A percentile compares a stretch with the other conserved stretches of the same genome.
Evolutionary conservation across 2,329 filamentous ascomycete species (phyloP).

Genomic region (Scorias spongiosa): DNA sequence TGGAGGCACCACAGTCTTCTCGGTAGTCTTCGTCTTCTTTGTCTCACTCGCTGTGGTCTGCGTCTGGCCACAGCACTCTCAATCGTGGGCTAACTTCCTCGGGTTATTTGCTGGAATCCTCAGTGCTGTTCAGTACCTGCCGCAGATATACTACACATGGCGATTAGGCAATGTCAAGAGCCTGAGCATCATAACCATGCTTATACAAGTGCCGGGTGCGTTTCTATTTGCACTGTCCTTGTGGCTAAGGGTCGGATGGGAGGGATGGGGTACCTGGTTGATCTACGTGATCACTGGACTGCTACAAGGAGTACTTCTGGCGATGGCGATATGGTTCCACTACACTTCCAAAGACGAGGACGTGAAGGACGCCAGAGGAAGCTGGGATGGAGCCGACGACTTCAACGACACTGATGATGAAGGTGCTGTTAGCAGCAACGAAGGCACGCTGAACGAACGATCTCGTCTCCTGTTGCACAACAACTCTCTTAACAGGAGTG

Average conservation of each 20-base stretch:
- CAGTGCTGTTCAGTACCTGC: slow-evolving; percentile 80
- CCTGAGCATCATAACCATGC: slow-evolving; percentile 94
- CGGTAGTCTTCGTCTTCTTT: slow-evolving; percentile 58
- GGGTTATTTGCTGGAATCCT: slow-evolving; percentile 66
- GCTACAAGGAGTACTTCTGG: slow-evolving; percentile 68
- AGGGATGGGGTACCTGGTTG: slow-evolving; percentile 91
- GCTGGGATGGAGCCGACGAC: slow-evolving; percentile 1
- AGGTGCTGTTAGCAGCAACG: slow-evolving; percentile 3
- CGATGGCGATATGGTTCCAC: slow-evolving; percentile 69
- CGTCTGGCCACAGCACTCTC: slow-evolving; percentile 47
- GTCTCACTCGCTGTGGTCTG: slow-evolving; percentile 49
- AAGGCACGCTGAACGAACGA: slow-evolving; percentile 1
- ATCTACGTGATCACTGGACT: slow-evolving; percentile 75
- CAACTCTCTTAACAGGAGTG: not conserved
- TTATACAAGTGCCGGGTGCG: slow-evolving; percentile 87
- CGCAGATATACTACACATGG: slow-evolving; percentile 89
- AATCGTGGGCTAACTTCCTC: slow-evolving; percentile 70
- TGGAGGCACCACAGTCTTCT: slow-evolving; percentile 54
- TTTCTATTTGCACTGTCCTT: slow-evolving; percentile 80
- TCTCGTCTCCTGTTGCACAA: slow-evolving; percentile 1
- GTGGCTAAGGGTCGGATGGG: slow-evolving; percentile 51
- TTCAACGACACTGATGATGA: slow-evolving; percentile 4
- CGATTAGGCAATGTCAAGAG: slow-evolving; percentile 73
- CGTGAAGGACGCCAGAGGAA: not conserved
- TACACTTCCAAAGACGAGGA: slow-evolving; percentile 17